Evolutionary conservation across 805 yeast species (phyloP), one percentile per base, ranked within the genome.

Genomic region (Candida parachauliodes): DNA sequence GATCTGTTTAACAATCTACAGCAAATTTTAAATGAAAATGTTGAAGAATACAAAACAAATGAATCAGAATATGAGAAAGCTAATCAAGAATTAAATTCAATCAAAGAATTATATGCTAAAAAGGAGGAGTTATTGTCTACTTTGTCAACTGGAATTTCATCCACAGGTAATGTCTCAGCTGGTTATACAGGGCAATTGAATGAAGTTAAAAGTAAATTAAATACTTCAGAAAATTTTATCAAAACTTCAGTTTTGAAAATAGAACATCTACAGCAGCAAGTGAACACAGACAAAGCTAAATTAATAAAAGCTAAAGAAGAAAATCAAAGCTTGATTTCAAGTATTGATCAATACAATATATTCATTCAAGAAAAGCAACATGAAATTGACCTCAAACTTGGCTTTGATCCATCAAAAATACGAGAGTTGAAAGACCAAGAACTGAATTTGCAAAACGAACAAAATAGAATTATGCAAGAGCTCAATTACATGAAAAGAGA

Each of bases 101-200:
- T 78, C 38, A 79, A 77, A 43, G 65, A 62, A 4, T 68, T 69
- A 10, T 68, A 74, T 32, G 64, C 68, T 23, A 72, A 68, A 42
- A 86, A 84, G 48, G 91, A 86, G 49, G 96, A 89, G 44, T 68
- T 89, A 8, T 61, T 87, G 8, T 83, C 93, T 0, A 81, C 94
- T 0, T 67, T 89, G 28, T 79, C 88, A 0, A 87, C 96, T 0
- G 96, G 97, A 50, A 80, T 89, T n/a, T 84, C 96, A 0, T 77
- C 94, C 0, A 80, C 77, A 42, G 96, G 94, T 38, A 70, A 67
- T 24, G 72, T 80, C 0, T 83, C 81, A 49, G 81, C 84, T 23
- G 96, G 96, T 7, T 89, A 86, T 57, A 63, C 72, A 44, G 72
- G 81, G 2, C 95, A 88, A 49, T 60, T 88, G 28, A 76, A 76